Evolutionary conservation across 2,329 filamentous ascomycete species (phyloP).

Genomic region (Sclerotinia minor): DNA sequence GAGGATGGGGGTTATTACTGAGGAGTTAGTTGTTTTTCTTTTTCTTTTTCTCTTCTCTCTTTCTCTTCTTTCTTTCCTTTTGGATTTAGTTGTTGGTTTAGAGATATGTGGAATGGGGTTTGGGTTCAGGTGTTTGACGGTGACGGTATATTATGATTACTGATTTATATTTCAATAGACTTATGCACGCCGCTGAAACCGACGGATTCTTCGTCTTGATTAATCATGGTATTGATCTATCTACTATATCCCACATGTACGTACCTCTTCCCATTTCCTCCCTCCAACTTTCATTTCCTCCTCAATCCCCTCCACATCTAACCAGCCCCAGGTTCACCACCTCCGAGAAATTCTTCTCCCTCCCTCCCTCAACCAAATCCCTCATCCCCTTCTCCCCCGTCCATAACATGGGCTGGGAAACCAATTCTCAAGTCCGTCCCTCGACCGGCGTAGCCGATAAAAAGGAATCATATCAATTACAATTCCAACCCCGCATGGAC

Average conservation of each 20-base stretch:
- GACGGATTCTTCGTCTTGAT: constrained; percentile 59
- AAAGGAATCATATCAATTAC: constrained; percentile 60
- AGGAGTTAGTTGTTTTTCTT: constrained; percentile 44
- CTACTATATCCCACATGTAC: neutral
- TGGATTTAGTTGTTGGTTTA: neutral
- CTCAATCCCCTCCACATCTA: constrained; percentile 49
- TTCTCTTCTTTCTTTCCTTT: neutral
- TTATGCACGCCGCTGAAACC: constrained; percentile 48
- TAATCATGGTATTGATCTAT: constrained; percentile 48
- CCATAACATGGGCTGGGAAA: constrained; percentile 54
- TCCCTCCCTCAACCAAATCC: constrained; percentile 51
- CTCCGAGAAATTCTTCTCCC: constrained; percentile 52
- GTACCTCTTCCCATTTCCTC: neutral
- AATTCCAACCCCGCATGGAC: constrained; percentile 47
- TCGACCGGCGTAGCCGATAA: constrained; percentile 56
- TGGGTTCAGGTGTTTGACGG: neutral
- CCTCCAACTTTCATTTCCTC: constrained; percentile 39
- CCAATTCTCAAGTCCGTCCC: constrained; percentile 55
- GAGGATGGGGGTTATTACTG: constrained; percentile 56
- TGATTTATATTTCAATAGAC: constrained; percentile 42
- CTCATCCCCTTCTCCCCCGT: constrained; percentile 51
- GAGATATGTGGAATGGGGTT: too few species aligned
- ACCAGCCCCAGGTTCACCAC: constrained; percentile 38
- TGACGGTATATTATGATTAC: neutral
- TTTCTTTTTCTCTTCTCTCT: too few species aligned